Evolutionary conservation across 352 stramenopile genomes (phyloP).

Genomic region (Phytophthora pinifolia): DNA sequence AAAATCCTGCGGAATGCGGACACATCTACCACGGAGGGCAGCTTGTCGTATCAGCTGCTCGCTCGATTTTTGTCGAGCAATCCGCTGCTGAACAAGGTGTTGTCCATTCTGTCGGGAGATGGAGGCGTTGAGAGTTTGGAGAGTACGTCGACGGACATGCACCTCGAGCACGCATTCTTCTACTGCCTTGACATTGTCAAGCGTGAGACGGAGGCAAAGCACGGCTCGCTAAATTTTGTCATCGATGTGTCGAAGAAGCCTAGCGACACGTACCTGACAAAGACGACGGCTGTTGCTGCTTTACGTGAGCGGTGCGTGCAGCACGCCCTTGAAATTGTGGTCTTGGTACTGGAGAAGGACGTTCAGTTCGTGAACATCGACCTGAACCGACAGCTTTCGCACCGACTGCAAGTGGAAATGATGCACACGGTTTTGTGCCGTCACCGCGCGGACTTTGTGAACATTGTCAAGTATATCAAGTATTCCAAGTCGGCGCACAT

Average conservation of each 20-base stretch:
- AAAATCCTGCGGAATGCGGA: conserved; percentile 63
- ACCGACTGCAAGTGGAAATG: conserved; percentile 73
- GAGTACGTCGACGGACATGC: conserved; percentile 66
- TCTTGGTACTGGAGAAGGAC: conserved; percentile 75
- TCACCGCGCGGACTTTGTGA: conserved; percentile 73
- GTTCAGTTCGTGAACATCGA: conserved; percentile 65
- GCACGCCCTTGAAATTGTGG: conserved; percentile 75
- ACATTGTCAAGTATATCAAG: conserved; percentile 83
- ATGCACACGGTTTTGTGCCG: conserved; percentile 77
- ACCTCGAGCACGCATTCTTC: conserved; percentile 80
- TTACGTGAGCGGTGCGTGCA: conserved; percentile 72
- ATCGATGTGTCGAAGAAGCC: conserved; percentile 50
- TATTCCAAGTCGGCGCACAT: conserved; percentile 80
- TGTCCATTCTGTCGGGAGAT: conserved; percentile 69
- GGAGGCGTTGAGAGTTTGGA: conserved; percentile 75
- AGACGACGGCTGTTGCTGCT: conserved; percentile 46
- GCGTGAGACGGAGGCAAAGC: conserved; percentile 64
- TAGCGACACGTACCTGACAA: conserved; percentile 51
- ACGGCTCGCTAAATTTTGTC: conserved; percentile 69
- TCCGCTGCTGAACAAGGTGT: conserved; percentile 63
- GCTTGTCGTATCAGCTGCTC: conserved; percentile 68
- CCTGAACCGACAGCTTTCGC: conserved; percentile 51
- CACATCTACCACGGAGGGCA: conserved; percentile 46
- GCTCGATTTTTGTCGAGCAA: conserved; percentile 70
- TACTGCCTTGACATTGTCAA: conserved; percentile 82